A percentile compares a stretch with the other conserved stretches of the same genome.
These are phyloP conservation scores for Iris macrosiphon DNA, from an alignment of 106 monocot genomes.

Conservation along the genomic window DNA sequence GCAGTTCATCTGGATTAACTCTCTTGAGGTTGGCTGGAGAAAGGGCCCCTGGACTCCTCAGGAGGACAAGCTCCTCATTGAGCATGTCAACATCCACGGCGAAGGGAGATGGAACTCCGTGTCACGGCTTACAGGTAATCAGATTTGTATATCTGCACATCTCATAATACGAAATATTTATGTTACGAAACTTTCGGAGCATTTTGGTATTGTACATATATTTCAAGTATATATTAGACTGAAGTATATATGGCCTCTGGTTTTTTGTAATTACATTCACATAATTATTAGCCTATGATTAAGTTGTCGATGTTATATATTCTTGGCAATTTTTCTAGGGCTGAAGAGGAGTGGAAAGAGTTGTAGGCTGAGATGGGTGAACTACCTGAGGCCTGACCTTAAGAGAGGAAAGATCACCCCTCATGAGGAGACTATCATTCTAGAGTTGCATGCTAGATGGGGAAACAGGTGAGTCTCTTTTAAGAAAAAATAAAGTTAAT, in stretches of 20 bases:
- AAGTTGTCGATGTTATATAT: background rate
- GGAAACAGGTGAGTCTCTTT: slow-evolving; percentile 31
- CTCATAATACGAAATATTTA: too few relatives aligned
- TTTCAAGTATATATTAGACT: too few relatives aligned
- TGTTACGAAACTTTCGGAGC: too few relatives aligned
- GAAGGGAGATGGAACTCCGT: slow-evolving; percentile 82
- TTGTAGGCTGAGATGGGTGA: slow-evolving; percentile 51
- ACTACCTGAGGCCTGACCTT: slow-evolving; percentile 51
- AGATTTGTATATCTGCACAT: too few relatives aligned
- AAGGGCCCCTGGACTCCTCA: slow-evolving; percentile 81
- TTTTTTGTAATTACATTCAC: too few relatives aligned
- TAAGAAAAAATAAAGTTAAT: too few relatives aligned
- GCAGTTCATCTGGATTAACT: slow-evolving; percentile 19
- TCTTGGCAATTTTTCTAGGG: slow-evolving; percentile 10
- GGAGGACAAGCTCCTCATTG: slow-evolving; percentile 66
- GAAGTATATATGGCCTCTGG: too few relatives aligned
- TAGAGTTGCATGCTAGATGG: slow-evolving; percentile 49
- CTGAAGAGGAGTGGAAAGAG: slow-evolving; percentile 51
- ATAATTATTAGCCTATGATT: background rate
- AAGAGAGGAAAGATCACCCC: slow-evolving; percentile 55
- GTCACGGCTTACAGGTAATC: slow-evolving; percentile 57
- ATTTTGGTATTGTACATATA: too few relatives aligned
- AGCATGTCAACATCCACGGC: slow-evolving; percentile 66
- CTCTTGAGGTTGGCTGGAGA: slow-evolving; percentile 32
- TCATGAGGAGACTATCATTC: slow-evolving; percentile 38